Base-by-base conservation (phyloP, 2,329 filamentous ascomycete genomes). In the Xylaria sp. region DNA sequence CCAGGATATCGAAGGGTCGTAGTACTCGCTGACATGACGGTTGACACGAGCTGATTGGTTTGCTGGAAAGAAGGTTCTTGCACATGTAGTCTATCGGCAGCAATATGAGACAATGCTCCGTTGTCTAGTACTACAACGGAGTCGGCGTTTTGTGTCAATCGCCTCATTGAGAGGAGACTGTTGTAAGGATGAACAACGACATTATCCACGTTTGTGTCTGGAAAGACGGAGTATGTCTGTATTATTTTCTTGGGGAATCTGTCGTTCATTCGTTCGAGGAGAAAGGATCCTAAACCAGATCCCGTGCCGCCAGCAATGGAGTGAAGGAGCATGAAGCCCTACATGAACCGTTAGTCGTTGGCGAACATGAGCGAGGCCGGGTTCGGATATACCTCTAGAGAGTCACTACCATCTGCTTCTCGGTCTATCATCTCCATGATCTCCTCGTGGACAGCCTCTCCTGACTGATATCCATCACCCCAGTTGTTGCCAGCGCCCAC, bases 401-500 rank as follows among this genome's bases (percentile, higher is more conserved):
- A 97, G 77, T 99, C 95, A 75, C 94, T 98, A 31, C 96, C 96
- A 77, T 99, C 95, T 15, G 96, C 95, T 76, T 99, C 95, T 63
- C 95, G 90, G 75, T 99, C 95, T 72, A 99, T 97, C 93, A 99
- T 99, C 76, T 99, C 96, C 84, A 99, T 92, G 58, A 99, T 92
- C 75, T 99, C 95, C 77, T 99, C 95, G 70, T 94, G 92, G 19
- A 99, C 92, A 44, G 85, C 83, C 76, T 97, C 93, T 69, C 93
- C 95, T 55, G 92, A 93, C 68, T 95, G 89, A 78, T 99, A 99
- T 47, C 95, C 95, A 73, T 95, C 91, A 63, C 93, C 95, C 95
- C 95, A 99, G 77, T 98, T 99, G 78, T 99, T 99, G 46, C 93
- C 95, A 6, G 95, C 95, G 46, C 95, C 95, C 57, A 92, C 88